Evolutionary conservation across 2,329 filamentous ascomycete genomes (phyloP).

Genomic region (Metarhizium guizhouense): DNA sequence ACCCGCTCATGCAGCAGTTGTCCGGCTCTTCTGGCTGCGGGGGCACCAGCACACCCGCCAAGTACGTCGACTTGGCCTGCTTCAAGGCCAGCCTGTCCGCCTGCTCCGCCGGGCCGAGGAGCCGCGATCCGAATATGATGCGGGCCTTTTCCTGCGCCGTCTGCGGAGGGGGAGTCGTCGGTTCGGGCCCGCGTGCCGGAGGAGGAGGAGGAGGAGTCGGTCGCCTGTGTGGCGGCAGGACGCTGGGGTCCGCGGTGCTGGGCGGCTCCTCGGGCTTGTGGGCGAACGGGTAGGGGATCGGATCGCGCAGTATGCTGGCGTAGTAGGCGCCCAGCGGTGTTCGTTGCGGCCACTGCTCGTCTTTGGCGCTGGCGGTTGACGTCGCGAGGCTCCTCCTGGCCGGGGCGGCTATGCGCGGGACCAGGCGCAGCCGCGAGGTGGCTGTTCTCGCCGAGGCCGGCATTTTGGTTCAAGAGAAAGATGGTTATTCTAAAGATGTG

Average conservation of each 20-base stretch:
- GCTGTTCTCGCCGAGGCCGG: slow-evolving; percentile 20
- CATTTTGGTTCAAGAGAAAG: slow-evolving; percentile 15
- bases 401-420: slow-evolving; percentile 12
- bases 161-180: slow-evolving; percentile 15
- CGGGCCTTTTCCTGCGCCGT: slow-evolving; percentile 46
- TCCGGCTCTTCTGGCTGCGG: slow-evolving; percentile 83
- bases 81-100: slow-evolving; percentile 50
- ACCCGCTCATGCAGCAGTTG: slow-evolving; percentile 98
- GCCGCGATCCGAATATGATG: slow-evolving; percentile 73
- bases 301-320: slow-evolving; percentile 42
- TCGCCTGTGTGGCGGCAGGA: slow-evolving; percentile 5
- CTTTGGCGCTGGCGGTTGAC: slow-evolving; percentile 9
- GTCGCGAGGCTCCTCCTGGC: slow-evolving; percentile 21
- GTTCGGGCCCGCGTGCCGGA: slow-evolving; percentile 3
- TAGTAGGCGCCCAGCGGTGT: slow-evolving; percentile 50
- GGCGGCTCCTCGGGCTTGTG: slow-evolving; percentile 36
- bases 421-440: slow-evolving; percentile 20
- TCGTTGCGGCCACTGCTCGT: slow-evolving; percentile 25
- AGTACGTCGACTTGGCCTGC: slow-evolving; percentile 47
- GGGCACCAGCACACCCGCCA: slow-evolving; percentile 77
- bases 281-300: slow-evolving; percentile 28
- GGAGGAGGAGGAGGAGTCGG: no score
- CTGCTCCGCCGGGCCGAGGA: slow-evolving; percentile 65
- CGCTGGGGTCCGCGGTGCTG: slow-evolving; percentile 24
- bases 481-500: no score